Conservation (phyloP, 129 eudicot species). For the Arctium lappa region DNA sequence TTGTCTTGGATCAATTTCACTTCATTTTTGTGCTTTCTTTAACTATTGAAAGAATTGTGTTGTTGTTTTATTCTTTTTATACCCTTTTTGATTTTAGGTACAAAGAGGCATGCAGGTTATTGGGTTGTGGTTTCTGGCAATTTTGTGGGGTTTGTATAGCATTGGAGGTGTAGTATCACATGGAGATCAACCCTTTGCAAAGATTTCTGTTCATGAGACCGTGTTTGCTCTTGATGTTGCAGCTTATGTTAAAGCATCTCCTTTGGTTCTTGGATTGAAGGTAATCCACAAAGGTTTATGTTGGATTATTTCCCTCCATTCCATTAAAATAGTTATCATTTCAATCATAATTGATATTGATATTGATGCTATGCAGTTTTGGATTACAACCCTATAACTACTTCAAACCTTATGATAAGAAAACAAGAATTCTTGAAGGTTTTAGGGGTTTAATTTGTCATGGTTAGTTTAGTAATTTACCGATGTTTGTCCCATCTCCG, state of each 20-base stretch:
- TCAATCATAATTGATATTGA: background rate
- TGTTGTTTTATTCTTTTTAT: background rate
- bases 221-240: constrained; percentile 50
- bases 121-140: constrained; percentile 30
- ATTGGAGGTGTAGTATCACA: constrained; percentile 53
- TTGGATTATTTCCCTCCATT: background rate
- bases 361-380: background rate
- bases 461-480: background rate
- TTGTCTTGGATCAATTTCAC: background rate
- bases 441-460: background rate
- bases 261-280: constrained; percentile 65
- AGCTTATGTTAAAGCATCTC: constrained; percentile 73
- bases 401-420: no score
- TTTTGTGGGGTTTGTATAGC: constrained; percentile 41
- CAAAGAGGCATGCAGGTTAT: constrained; percentile 33
- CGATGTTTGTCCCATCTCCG: no score
- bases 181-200: constrained; percentile 69
- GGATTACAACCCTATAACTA: background rate
- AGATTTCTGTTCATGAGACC: constrained; percentile 56
- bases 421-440: background rate
- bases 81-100: constrained; percentile 13
- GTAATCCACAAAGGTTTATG: constrained; percentile 25
- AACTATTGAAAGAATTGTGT: background rate
- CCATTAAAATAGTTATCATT: background rate
- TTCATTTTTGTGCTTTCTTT: background rate